These are phyloP conservation scores for Bimuria novae-zelandiae DNA, from an alignment of 2,329 filamentous ascomycete genomes.

Conservation along the genomic window DNA sequence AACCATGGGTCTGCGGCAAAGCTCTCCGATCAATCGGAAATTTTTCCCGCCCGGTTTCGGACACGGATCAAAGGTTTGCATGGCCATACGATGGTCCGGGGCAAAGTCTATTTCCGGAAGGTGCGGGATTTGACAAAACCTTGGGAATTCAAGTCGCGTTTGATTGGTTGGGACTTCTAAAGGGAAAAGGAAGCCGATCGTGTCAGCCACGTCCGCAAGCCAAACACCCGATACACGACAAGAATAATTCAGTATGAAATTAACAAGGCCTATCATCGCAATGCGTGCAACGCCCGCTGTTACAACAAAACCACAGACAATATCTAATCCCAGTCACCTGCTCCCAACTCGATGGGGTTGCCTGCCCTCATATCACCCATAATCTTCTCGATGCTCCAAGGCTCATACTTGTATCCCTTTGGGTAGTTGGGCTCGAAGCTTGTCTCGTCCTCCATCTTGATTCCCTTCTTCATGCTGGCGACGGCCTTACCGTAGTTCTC, in stretches of 20 bases:
- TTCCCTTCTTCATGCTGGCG: slow-evolving; percentile 48
- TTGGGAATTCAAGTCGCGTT: no score
- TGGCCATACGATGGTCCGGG: not conserved
- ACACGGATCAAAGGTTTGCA: no score
- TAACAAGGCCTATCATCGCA: not conserved
- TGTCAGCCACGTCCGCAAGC: no score
- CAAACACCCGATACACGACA: not conserved
- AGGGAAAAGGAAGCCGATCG: no score
- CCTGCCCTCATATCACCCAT: slow-evolving; percentile 47
- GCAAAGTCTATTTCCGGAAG: no score
- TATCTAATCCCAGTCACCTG: slow-evolving; percentile 42
- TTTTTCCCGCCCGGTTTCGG: not conserved
- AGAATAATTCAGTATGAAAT: not conserved
- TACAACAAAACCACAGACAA: not conserved
- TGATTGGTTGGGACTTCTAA: no score
- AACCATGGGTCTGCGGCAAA: not conserved
- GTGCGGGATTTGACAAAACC: no score
- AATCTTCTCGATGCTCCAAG: slow-evolving; percentile 51
- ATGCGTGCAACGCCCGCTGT: no score
- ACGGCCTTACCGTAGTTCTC: slow-evolving; percentile 50
- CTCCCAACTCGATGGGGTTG: slow-evolving; percentile 38
- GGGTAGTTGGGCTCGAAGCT: slow-evolving; percentile 52
- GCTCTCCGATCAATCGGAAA: not conserved
- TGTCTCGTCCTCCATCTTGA: slow-evolving; percentile 49
- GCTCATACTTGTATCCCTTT: slow-evolving; percentile 47